A percentile compares a stretch with the other conserved stretches of the same genome.
Conservation (phyloP, 768 basidiomycete genomes). For the Kwoniella mangroviensis region DNA sequence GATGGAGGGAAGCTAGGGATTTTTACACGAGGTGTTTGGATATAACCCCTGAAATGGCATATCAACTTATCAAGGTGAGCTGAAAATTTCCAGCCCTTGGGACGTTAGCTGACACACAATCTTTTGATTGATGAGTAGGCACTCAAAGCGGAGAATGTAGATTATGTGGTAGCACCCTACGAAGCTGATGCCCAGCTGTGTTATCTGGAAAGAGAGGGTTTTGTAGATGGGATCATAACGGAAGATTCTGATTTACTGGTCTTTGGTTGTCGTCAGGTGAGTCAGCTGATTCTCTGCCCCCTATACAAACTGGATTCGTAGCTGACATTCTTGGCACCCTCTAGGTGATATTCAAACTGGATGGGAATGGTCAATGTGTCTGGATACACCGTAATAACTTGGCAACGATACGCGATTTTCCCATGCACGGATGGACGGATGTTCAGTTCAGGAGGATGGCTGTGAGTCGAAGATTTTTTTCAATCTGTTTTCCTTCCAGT, state of each 20-base stretch:
- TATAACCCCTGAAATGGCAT: constrained; percentile 96
- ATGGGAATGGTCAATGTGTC: constrained; percentile 62
- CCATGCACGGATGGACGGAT: constrained; percentile 87
- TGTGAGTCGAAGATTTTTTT: constrained; percentile 42
- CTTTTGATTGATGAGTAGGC: constrained; percentile 64
- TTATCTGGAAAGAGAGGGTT: constrained; percentile 79
- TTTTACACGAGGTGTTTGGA: constrained; percentile 88
- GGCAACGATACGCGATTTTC: constrained; percentile 65
- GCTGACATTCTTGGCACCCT: neutral
- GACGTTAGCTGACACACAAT: constrained; percentile 5
- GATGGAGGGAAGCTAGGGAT: constrained; percentile 79
- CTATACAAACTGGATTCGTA: too few relatives aligned
- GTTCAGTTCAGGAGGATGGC: constrained; percentile 90
- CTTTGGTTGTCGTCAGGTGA: constrained; percentile 86
- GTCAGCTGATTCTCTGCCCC: neutral
- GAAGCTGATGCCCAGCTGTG: constrained; percentile 98
- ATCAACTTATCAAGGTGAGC: constrained; percentile 89
- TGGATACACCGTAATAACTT: constrained; percentile 58
- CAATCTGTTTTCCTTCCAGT: neutral
- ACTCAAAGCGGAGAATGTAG: constrained; percentile 75
- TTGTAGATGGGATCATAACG: constrained; percentile 89
- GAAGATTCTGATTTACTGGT: constrained; percentile 98
- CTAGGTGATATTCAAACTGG: constrained; percentile 80
- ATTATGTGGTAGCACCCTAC: constrained; percentile 93
- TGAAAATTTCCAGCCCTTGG: neutral